Evolutionary conservation across 768 basidiomycete species (phyloP).

Genomic region (Pisolithus orientalis): DNA sequence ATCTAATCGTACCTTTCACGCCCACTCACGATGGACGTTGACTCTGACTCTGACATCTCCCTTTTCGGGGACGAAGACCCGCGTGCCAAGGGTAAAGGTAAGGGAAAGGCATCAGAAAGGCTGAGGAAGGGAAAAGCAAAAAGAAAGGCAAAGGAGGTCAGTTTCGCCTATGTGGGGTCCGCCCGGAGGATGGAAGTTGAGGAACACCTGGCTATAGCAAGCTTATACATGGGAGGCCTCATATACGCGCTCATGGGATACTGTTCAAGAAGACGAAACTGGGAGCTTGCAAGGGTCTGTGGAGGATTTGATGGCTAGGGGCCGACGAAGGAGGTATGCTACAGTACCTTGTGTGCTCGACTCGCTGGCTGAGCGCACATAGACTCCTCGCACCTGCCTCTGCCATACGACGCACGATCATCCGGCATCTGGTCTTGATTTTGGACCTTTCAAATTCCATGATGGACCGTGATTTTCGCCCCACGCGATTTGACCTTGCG

Average conservation of each 20-base stretch:
- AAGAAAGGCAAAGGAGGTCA: constrained; percentile 29
- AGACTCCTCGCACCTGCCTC: constrained; percentile 78
- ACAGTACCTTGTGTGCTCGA: constrained; percentile 1
- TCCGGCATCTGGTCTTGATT: constrained; percentile 90
- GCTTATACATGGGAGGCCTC: constrained; percentile 95
- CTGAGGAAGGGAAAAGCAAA: constrained; percentile 49
- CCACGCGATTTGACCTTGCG: constrained; percentile 87
- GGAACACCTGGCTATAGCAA: constrained; percentile 40
- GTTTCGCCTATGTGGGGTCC: constrained; percentile 1
- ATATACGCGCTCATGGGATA: constrained; percentile 94
- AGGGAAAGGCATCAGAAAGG: constrained; percentile 47
- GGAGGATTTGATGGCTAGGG: constrained; percentile 81
- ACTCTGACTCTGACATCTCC: constrained; percentile 71
- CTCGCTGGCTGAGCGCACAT: constrained; percentile 4
- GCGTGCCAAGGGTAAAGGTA: constrained; percentile 52
- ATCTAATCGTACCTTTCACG: background rate
- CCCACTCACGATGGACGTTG: constrained; percentile 40
- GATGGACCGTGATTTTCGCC: constrained; percentile 94
- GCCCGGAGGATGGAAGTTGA: background rate
- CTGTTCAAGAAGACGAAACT: constrained; percentile 90
- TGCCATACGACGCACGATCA: constrained; percentile 91
- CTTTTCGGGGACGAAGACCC: constrained; percentile 43
- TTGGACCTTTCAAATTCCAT: constrained; percentile 89
- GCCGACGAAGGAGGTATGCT: constrained; percentile 72
- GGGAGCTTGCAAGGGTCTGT: constrained; percentile 90